A percentile compares a stretch with the other conserved stretches of the same genome.
phyloP scores from a whole-genome alignment of 805 yeast species.

The Nakazawaea siamensis region DNA sequence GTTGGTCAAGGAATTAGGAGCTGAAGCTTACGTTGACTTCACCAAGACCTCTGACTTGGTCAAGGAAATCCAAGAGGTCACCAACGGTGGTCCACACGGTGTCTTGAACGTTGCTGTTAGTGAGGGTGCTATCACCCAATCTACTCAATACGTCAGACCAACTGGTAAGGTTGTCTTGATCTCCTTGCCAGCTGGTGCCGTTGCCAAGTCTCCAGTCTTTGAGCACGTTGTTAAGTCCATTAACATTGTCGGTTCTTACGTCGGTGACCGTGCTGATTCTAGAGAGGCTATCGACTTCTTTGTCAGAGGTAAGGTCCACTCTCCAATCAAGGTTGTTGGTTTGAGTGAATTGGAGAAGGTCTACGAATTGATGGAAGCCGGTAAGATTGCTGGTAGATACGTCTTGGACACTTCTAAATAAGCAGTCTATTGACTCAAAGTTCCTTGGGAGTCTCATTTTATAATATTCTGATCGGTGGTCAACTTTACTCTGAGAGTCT shows the following conservation, averaged over 20 bases:
- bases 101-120: slow-evolving; percentile 72
- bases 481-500: no score
- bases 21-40: slow-evolving; percentile 57
- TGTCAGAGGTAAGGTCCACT: slow-evolving; percentile 9
- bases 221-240: slow-evolving; percentile 57
- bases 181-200: slow-evolving; percentile 56
- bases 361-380: slow-evolving; percentile 72
- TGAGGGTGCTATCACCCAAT: slow-evolving; percentile 55
- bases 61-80: slow-evolving; percentile 44
- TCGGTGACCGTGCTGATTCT: slow-evolving; percentile 74
- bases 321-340: slow-evolving; percentile 59
- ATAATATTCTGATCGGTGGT: not conserved
- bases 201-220: slow-evolving; percentile 54
- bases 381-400: slow-evolving; percentile 81
- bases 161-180: slow-evolving; percentile 58
- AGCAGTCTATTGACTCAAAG: no score
- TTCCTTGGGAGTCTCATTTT: not conserved
- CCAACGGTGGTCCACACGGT: slow-evolving; percentile 73
- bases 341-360: slow-evolving; percentile 62
- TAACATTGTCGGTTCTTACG: slow-evolving; percentile 63
- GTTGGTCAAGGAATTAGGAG: slow-evolving; percentile 52
- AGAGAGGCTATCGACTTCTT: slow-evolving; percentile 20
- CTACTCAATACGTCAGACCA: slow-evolving; percentile 52
- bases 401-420: slow-evolving; percentile 73
- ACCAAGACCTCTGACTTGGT: slow-evolving; percentile 45